Base-by-base conservation (phyloP, 129 eudicot species). In the Deinandra increscens region DNA sequence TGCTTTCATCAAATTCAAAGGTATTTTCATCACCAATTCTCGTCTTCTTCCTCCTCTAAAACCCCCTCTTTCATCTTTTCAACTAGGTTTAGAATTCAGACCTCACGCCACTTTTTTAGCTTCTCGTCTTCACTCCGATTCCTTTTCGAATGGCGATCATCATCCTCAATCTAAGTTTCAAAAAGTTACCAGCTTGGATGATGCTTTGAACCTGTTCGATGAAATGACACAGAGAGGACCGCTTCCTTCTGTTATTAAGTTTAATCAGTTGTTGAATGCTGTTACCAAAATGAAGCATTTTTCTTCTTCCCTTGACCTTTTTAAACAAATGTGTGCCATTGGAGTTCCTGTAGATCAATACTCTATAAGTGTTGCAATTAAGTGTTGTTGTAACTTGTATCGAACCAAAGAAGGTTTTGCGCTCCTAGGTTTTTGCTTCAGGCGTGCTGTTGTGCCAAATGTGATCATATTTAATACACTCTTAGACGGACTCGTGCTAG, bases 181-280 rank as follows among this genome's bases (percentile, higher is more conserved):
- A 64, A 12, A 22, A 65, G 70, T 65, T 23, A 9, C 39, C 70
- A 23, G 8, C 7, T 42, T 65, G 42, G 70, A 44, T 65, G 23
- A 65, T 65, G 70, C 70, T 7, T 4, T 65, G 0, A 14, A 43
- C 22, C 13, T 65, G 55, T 65, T 65, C 23, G 39, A 65, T 65
- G 22, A 23, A 43, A 65, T 65, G 70, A 9, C 11, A 7, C 70
- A 64, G 11, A 64, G 0, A 20, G 34, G 53, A 41, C 69, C 69
- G 4, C 12, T 64, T 5, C 69, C 69, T 4, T 64, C 69, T 2
- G 12, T 39, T 64, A 0, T 64, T 20, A 6, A 64, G 12, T 64
- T 64, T 41, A 64, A 1, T 10, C 69, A 39, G 2, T 22, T 64
- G 69, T 10, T 65, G 70, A 44, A 12, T 1, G 37, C 13, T 65